Conservation (phyloP, 306 rosid species). For the Neltuma alba region DNA sequence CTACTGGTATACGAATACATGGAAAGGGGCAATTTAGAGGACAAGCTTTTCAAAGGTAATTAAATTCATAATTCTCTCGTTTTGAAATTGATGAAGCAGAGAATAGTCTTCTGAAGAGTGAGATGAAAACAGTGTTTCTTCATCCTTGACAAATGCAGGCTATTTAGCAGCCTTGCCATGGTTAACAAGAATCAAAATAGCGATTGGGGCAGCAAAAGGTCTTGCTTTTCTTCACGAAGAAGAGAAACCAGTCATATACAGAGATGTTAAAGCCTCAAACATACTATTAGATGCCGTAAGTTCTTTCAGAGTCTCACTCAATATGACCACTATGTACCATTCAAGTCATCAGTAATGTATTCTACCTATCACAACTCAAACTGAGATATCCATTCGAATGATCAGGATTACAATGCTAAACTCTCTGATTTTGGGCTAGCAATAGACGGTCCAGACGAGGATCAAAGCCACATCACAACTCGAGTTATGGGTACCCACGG, state of each 20-base stretch:
- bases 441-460: slow-evolving; percentile 58
- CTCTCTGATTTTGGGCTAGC: slow-evolving; percentile 79
- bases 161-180: slow-evolving; percentile 60
- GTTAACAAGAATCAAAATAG: slow-evolving; percentile 67
- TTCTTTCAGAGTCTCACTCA: not conserved
- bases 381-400: not conserved
- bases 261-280: slow-evolving; percentile 75
- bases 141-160: slow-evolving; percentile 41
- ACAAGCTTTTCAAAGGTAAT: slow-evolving; percentile 50
- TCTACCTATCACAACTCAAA: not conserved
- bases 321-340: not conserved
- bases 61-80: not conserved
- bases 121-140: not conserved
- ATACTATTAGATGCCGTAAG: slow-evolving; percentile 57
- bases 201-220: slow-evolving; percentile 68
- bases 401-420: slow-evolving; percentile 57
- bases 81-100: not conserved
- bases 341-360: not conserved
- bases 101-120: not conserved
- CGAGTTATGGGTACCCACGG: slow-evolving; percentile 69
- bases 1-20: slow-evolving; percentile 72
- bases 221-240: slow-evolving; percentile 66
- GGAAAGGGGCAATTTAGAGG: slow-evolving; percentile 73
- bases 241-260: slow-evolving; percentile 60
- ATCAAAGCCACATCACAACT: slow-evolving; percentile 52